Evolutionary conservation across 768 basidiomycete species (phyloP).

Genomic region (Amanita fuliginea): DNA sequence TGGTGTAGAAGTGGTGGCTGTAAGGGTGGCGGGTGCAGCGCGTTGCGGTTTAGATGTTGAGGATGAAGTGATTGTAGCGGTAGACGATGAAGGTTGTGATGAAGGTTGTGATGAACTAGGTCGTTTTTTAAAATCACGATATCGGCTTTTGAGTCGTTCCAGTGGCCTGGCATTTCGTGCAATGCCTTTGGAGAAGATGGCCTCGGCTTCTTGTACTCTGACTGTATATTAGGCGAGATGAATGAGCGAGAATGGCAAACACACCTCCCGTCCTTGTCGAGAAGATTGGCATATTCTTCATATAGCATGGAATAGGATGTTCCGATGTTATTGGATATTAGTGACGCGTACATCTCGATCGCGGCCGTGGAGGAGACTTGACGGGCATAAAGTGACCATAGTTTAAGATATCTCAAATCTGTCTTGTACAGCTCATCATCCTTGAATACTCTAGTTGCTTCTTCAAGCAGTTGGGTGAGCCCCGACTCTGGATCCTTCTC

Average conservation of each 20-base stretch:
- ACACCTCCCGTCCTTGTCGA: constrained; percentile 74
- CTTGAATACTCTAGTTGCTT: constrained; percentile 73
- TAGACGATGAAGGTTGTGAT: constrained; percentile 19
- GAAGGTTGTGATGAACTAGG: constrained; percentile 29
- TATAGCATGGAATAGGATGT: constrained; percentile 72
- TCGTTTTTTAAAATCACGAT: constrained; percentile 68
- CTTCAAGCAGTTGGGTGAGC: constrained; percentile 71
- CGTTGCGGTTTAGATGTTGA: constrained; percentile 11
- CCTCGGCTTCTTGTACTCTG: constrained; percentile 71
- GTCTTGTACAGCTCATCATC: constrained; percentile 76
- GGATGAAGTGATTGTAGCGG: constrained; percentile 12
- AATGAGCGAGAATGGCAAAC: constrained; percentile 16
- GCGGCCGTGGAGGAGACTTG: constrained; percentile 63
- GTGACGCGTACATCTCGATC: constrained; percentile 61
- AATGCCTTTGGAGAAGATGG: constrained; percentile 75
- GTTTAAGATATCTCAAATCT: constrained; percentile 82
- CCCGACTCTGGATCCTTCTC: constrained; percentile 61
- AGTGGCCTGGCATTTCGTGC: constrained; percentile 71
- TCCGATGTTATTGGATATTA: constrained; percentile 67
- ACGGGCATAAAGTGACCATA: constrained; percentile 85
- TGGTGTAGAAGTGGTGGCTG: constrained; percentile 25
- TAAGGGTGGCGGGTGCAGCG: constrained; percentile 16
- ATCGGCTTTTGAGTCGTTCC: constrained; percentile 73
- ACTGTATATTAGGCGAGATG: neutral
- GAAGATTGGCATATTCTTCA: constrained; percentile 77